Base-by-base conservation (phyloP, 345 rosid genomes). In the Salix koriyanagi region DNA sequence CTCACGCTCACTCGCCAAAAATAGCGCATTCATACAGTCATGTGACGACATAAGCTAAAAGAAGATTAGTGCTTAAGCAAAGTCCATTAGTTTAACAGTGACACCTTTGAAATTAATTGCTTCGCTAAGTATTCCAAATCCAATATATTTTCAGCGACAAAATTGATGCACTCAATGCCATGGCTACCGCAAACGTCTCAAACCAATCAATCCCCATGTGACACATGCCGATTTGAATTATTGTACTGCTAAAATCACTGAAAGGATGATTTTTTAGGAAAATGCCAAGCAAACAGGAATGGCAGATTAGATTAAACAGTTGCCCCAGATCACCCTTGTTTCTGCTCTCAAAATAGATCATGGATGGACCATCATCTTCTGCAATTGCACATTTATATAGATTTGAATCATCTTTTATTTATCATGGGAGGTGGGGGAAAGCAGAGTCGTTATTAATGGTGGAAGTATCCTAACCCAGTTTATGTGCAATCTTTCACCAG, bases 161-260 rank as follows among this genome's bases (percentile, higher is more conserved):
- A 25, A 39, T 73, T 8, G 56, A 36, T 54, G 28, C 26, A 62
- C 25, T 39, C 76, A 73, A 44, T 62, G 69, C 21, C 76, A 26
- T 73, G 23, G 61, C 25, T 16, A 25, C 60, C 25, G 28, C 39
- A 39, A 46, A 28, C 11, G 50, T 48, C 37, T 19, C 14, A 32
- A 74, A 73, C 69, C 70, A 13, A 65, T 10, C 60, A 65, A 48
- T 6, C 70, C 70, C 58, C 28, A 58, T n/a, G n/a, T 36, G 62
- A 23, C 25, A 71, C 5, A 23, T 15, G 36, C 67, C 65, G 5
- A 15, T 58, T 32, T 26, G 26, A 18, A 21, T 36, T 54, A 54
- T 71, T 37, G 7, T n/a, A 36, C 54, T 37, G 7, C 36, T 71
- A 2, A 21, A 56, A 56, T 56, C 23, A 52, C 19, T 52, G 58